These are phyloP conservation scores for Globisporangium recalcitrans DNA, from an alignment of 352 stramenopile genomes.

Conservation along the genomic window DNA sequence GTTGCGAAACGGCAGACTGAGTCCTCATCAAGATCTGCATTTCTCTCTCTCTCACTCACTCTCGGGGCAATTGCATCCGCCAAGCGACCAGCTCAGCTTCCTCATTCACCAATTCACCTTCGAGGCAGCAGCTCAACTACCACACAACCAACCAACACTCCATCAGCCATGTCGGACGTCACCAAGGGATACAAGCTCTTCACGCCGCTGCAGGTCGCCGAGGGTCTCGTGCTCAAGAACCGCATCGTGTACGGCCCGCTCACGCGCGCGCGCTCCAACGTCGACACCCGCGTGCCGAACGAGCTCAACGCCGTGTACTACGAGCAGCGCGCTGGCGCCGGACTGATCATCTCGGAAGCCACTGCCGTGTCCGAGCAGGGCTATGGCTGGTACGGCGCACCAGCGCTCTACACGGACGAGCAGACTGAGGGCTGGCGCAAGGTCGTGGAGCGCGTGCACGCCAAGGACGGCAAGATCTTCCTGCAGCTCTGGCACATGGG, in stretches of 20 bases:
- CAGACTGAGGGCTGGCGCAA: background rate
- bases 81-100: too few species aligned
- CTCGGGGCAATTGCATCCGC: too few species aligned
- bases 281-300: too few species aligned
- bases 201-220: constrained; percentile 26
- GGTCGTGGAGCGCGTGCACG: background rate
- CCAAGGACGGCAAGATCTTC: background rate
- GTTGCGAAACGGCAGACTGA: too few species aligned
- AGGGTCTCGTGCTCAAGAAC: constrained; percentile 19
- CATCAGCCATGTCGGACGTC: constrained; percentile 19
- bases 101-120: constrained; percentile 10
- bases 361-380: background rate
- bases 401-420: background rate
- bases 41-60: too few species aligned
- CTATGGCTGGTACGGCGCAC: background rate
- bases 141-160: background rate
- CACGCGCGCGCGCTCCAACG: too few species aligned
- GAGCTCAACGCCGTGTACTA: background rate
- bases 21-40: too few species aligned
- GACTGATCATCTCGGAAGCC: background rate
- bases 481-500: background rate
- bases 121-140: background rate
- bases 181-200: constrained; percentile 36
- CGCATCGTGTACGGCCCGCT: background rate
- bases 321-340: background rate